A percentile compares a stretch with the other conserved stretches of the same genome.
Evolutionary conservation across 139 green algal genomes (phyloP).

Genomic region (Asterochloris erici): DNA sequence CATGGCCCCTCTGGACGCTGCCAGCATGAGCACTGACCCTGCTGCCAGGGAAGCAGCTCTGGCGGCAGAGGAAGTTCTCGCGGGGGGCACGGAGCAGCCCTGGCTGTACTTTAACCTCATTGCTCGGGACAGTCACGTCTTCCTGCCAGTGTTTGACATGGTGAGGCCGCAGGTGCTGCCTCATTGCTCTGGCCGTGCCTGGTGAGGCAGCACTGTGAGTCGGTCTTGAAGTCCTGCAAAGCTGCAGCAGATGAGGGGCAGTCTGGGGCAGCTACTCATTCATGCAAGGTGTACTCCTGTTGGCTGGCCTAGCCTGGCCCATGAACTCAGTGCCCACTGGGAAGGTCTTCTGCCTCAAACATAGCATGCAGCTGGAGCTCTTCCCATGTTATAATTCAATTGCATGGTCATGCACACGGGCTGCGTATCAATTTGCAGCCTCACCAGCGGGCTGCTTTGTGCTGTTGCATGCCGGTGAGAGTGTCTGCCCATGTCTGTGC

Average conservation of each 20-base stretch:
- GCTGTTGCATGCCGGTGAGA: no score
- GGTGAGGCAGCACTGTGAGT: background rate
- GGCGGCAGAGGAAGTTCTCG: background rate
- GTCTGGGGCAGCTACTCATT: no score
- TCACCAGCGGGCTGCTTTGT: no score
- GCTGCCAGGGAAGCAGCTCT: conserved; percentile 4
- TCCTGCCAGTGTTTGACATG: conserved; percentile 38
- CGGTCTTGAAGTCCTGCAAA: background rate
- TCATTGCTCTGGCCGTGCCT: background rate
- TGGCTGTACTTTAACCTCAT: conserved; percentile 85
- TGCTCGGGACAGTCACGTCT: conserved; percentile 54
- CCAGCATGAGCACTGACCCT: background rate
- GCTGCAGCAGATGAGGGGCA: background rate
- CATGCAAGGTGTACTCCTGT: no score
- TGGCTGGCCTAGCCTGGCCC: no score
- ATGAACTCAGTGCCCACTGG: no score
- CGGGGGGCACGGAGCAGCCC: conserved; percentile 17
- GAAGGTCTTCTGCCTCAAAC: no score
- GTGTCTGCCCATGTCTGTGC: background rate
- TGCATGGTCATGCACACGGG: no score
- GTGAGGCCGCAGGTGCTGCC: background rate
- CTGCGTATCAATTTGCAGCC: no score
- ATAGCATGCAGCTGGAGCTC: no score
- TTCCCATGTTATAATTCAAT: no score
- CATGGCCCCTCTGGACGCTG: background rate